Percentiles rank a stretch among this genome's conserved stretches.
Evolutionary conservation across 176 grass and related monocot species (phyloP).

Genomic region (Puccinellia tenuiflora): DNA sequence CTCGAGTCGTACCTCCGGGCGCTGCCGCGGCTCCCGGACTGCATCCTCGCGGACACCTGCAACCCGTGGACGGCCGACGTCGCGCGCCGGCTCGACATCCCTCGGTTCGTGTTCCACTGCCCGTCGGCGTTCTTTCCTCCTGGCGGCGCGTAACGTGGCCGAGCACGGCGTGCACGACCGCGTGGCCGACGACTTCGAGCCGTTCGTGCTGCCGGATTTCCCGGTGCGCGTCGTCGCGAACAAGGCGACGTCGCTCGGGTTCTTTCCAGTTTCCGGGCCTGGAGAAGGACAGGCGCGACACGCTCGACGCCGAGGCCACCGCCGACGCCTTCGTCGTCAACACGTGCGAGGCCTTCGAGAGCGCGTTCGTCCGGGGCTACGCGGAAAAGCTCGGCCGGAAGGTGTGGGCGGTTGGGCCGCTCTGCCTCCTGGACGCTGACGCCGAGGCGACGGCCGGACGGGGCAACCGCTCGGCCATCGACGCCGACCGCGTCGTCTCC

Average conservation of each 20-base stretch:
- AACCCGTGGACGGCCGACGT: neutral
- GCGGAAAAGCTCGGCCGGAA: neutral
- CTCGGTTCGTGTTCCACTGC: constrained; percentile 5
- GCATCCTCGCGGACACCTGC: neutral
- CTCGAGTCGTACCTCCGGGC: neutral
- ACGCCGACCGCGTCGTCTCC: neutral
- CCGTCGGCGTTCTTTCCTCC: constrained; percentile 13
- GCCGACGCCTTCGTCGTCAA: constrained; percentile 23
- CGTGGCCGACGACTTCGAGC: constrained; percentile 5
- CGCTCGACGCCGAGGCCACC: neutral
- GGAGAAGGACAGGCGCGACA: neutral
- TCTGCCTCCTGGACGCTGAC: neutral
- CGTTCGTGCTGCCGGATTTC: constrained; percentile 25
- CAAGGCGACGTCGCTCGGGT: constrained; percentile 20
- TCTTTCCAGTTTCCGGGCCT: constrained; percentile 16
- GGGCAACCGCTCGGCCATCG: neutral
- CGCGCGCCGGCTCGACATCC: neutral
- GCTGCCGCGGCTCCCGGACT: neutral
- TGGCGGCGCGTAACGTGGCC: neutral
- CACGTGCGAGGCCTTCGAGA: constrained; percentile 16
- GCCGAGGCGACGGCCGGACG: neutral
- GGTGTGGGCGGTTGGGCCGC: neutral
- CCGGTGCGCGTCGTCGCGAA: neutral
- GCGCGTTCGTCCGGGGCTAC: neutral
- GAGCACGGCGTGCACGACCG: neutral